Percentiles rank a stretch among this genome's conserved stretches.
These are phyloP conservation scores for Gaertneriomyces sp. DNA, from an alignment of 192 early-diverging fungal species.

Conservation along the genomic window DNA sequence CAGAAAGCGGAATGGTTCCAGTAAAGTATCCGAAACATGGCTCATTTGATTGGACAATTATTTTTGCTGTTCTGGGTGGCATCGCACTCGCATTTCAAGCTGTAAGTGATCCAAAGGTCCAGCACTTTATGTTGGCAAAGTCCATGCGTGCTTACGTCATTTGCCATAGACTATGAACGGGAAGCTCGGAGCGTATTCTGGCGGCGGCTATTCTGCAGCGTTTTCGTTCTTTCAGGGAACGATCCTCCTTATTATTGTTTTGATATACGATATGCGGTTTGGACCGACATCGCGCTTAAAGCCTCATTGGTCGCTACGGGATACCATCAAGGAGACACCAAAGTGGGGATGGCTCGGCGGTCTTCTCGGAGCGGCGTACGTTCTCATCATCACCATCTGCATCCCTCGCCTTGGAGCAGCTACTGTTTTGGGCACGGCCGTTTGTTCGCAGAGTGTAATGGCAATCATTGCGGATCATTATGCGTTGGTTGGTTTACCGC, in stretches of 20 bases:
- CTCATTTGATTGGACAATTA: constrained; percentile 11
- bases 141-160: too few relatives aligned
- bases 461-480: constrained; percentile 55
- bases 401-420: constrained; percentile 51
- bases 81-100: constrained; percentile 23
- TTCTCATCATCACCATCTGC: constrained; percentile 49
- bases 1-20: too few relatives aligned
- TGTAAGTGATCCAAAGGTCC: neutral
- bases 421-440: constrained; percentile 48
- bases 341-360: constrained; percentile 54
- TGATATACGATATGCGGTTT: constrained; percentile 3
- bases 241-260: neutral
- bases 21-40: neutral
- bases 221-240: constrained; percentile 17
- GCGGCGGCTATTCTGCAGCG: constrained; percentile 7
- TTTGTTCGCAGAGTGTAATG: constrained; percentile 49
- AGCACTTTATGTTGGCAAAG: too few relatives aligned
- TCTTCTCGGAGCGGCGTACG: constrained; percentile 48
- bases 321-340: constrained; percentile 16
- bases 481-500: constrained; percentile 42
- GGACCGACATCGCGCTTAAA: constrained; percentile 15
- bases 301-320: constrained; percentile 1
- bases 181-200: constrained; percentile 7
- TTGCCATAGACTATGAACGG: constrained; percentile 21
- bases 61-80: constrained; percentile 20